Evolutionary conservation across 2,329 filamentous ascomycete genomes (phyloP).

Genomic region (Microsporum ferrugineum): DNA sequence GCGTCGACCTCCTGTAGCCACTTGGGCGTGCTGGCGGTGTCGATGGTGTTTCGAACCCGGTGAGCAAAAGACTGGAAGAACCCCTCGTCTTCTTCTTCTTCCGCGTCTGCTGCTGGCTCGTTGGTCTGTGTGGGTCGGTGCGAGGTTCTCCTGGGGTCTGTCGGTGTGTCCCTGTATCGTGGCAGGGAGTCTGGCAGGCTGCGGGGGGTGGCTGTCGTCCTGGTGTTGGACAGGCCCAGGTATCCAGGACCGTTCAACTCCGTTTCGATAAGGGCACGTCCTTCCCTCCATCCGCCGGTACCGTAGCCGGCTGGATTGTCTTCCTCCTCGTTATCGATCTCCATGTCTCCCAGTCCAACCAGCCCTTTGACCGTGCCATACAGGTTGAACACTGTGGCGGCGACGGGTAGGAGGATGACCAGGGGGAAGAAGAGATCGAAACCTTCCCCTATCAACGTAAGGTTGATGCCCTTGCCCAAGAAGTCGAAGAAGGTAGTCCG

Average conservation of each 20-base stretch:
- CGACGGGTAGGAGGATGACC: conserved; percentile 73
- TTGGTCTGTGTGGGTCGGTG: not conserved
- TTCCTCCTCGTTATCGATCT: conserved; percentile 54
- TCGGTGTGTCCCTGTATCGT: conserved; percentile 3
- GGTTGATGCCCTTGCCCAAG: conserved; percentile 67
- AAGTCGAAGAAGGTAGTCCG: conserved; percentile 81
- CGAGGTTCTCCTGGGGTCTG: not conserved
- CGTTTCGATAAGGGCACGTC: conserved; percentile 76
- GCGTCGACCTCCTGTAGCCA: conserved; percentile 66
- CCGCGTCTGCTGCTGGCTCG: not conserved
- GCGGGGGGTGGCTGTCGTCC: not conserved
- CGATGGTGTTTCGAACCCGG: conserved; percentile 82
- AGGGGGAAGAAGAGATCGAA: conserved; percentile 86
- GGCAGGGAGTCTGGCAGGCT: not conserved
- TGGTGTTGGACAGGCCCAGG: conserved; percentile 30
- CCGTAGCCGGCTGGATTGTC: conserved; percentile 56
- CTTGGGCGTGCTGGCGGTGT: conserved; percentile 65
- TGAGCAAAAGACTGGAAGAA: conserved; percentile 77
- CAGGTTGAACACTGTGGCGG: conserved; percentile 75
- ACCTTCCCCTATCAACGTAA: conserved; percentile 69
- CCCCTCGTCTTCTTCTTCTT: conserved; percentile 45
- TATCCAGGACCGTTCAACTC: conserved; percentile 57
- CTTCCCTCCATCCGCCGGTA: conserved; percentile 80
- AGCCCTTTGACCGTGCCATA: conserved; percentile 70
- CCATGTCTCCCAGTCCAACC: conserved; percentile 67